Percentiles rank a stretch among this genome's conserved stretches.
phyloP scores from a whole-genome alignment of 163 green algal genomes.

The Chlamydomonas reinhardtii region DNA sequence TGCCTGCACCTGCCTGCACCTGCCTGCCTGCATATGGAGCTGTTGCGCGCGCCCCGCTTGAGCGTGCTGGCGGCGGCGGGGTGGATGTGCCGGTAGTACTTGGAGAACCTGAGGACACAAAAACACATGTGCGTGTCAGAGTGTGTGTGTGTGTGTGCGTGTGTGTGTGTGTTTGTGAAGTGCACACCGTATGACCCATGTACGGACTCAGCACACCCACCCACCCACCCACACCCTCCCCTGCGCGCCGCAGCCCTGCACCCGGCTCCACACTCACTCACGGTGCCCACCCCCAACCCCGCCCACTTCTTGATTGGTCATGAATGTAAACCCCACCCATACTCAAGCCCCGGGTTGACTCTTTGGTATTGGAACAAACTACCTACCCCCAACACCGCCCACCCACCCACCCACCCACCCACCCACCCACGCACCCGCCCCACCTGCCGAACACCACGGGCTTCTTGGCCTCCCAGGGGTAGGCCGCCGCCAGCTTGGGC shows the following conservation, averaged over 20 bases:
- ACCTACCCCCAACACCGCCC: too few relatives aligned
- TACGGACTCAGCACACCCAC: too few relatives aligned
- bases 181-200: too few relatives aligned
- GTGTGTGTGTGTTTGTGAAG: background rate
- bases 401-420: too few relatives aligned
- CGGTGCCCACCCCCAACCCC: too few relatives aligned
- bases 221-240: too few relatives aligned
- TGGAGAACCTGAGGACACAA: constrained; percentile 21
- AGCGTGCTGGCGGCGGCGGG: constrained; percentile 11
- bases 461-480: constrained; percentile 33
- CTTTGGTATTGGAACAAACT: too few relatives aligned
- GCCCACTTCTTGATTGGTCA: too few relatives aligned
- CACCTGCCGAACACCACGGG: constrained; percentile 44
- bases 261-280: too few relatives aligned
- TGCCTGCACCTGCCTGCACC: background rate
- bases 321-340: too few relatives aligned
- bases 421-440: background rate
- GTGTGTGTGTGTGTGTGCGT: background rate
- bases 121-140: background rate
- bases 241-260: too few relatives aligned
- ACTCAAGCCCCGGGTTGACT: too few relatives aligned
- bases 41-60: constrained; percentile 2
- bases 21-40: constrained; percentile 26
- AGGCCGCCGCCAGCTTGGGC: background rate
- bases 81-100: constrained; percentile 46